Conservation (phyloP, 2,329 filamentous ascomycete genomes). For the Furcasterigmium sp. region DNA sequence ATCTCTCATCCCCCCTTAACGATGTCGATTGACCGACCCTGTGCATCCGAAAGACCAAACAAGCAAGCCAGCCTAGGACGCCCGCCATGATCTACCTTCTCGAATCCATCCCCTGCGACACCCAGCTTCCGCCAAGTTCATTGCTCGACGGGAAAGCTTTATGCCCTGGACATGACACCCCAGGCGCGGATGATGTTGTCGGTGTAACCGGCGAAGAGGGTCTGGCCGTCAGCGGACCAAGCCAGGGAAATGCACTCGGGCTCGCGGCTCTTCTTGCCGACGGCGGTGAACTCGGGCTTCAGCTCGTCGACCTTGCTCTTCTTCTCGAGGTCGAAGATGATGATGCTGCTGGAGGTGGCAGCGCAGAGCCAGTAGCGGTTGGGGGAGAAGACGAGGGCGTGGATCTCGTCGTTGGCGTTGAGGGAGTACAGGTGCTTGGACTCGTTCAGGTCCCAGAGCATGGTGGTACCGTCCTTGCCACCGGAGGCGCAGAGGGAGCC, state of each 20-base stretch:
- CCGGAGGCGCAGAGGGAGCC: constrained; percentile 98
- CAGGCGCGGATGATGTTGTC: constrained; percentile 98
- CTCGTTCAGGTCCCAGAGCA: constrained; percentile 99
- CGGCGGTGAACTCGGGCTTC: constrained; percentile 94
- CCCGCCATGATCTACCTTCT: constrained; percentile 39
- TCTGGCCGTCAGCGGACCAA: constrained; percentile 98
- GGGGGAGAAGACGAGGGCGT: constrained; percentile 99
- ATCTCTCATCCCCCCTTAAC: constrained; percentile 13
- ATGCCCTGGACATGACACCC: constrained; percentile 95
- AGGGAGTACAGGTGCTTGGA: constrained; percentile 99
- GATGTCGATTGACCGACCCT: constrained; percentile 18
- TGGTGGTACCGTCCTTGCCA: constrained; percentile 99
- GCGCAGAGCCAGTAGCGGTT: constrained; percentile 99
- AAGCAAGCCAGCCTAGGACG: constrained; percentile 42
- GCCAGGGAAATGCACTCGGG: constrained; percentile 97
- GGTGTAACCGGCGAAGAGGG: constrained; percentile 98
- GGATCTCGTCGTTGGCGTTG: constrained; percentile 99
- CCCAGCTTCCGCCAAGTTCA: constrained; percentile 9
- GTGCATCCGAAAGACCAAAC: constrained; percentile 38
- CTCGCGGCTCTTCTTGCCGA: constrained; percentile 98
- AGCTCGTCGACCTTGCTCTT: constrained; percentile 99
- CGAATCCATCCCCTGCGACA: constrained; percentile 10
- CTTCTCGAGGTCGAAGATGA: constrained; percentile 99
- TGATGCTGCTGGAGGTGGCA: constrained; percentile 94
- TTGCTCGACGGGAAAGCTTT: constrained; percentile 28